Percentiles rank a stretch among this genome's conserved stretches.
Evolutionary conservation across 208 protist genomes (phyloP).

Genomic region (Leptomonas seymouri): DNA sequence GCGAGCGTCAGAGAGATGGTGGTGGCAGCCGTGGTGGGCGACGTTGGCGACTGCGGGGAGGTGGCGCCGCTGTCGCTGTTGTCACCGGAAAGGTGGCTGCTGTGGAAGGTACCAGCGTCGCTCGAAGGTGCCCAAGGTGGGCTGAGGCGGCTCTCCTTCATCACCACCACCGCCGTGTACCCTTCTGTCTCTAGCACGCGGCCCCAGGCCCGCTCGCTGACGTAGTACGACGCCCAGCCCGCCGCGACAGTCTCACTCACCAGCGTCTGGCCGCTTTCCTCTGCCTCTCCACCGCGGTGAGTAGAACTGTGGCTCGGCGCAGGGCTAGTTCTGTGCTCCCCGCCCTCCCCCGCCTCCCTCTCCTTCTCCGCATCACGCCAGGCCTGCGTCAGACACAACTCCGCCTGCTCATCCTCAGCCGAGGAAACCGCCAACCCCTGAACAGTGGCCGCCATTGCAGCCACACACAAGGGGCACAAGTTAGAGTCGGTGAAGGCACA

Average conservation of each 20-base stretch:
- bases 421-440: constrained; percentile 26
- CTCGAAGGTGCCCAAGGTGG: constrained; percentile 14
- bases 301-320: too few species aligned
- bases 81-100: not conserved
- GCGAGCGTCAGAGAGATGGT: constrained; percentile 20
- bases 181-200: constrained; percentile 48
- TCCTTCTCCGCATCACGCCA: constrained; percentile 29
- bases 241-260: constrained; percentile 53
- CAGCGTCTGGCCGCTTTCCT: constrained; percentile 35
- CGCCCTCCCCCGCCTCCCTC: constrained; percentile 17
- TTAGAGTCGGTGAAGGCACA: constrained; percentile 36
- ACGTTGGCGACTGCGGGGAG: constrained; percentile 4
- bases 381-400: constrained; percentile 19
- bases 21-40: not conserved
- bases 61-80: constrained; percentile 13
- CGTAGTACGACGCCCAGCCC: constrained; percentile 53
- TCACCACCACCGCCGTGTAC: constrained; percentile 55
- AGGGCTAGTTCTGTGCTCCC: not conserved
- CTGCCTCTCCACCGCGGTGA: not conserved
- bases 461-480: constrained; percentile 51
- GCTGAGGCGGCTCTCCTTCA: constrained; percentile 24
- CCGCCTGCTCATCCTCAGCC: constrained; percentile 45
- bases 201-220: constrained; percentile 28
- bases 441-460: constrained; percentile 44
- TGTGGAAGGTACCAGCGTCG: not conserved